Conservation (phyloP, 331 rosid genomes). For the Dryas integrifolia region DNA sequence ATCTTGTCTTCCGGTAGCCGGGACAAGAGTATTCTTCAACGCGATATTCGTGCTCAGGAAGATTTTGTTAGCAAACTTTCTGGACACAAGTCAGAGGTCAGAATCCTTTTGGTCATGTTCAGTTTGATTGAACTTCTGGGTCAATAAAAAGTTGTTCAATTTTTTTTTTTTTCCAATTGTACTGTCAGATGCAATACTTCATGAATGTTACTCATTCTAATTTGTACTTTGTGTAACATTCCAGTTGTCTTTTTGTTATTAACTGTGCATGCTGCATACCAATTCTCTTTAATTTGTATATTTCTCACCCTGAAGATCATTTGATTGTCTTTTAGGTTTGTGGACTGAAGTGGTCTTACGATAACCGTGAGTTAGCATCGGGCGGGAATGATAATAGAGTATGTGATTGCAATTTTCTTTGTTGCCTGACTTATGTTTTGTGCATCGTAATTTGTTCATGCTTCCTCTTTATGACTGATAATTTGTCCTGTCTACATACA, state of each 20-base stretch:
- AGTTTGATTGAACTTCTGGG: slow-evolving; percentile 15
- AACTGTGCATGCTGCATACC: not conserved
- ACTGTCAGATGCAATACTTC: not conserved
- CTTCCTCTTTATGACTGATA: slow-evolving; percentile 26
- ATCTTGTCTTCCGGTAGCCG: slow-evolving; percentile 93
- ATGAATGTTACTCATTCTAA: slow-evolving; percentile 1
- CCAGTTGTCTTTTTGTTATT: not conserved
- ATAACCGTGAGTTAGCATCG: slow-evolving; percentile 96
- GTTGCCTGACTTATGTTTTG: slow-evolving; percentile 14
- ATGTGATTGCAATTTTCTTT: slow-evolving; percentile 27
- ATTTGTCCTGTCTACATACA: slow-evolving; percentile 32
- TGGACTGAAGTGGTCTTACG: slow-evolving; percentile 94
- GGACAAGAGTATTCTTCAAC: slow-evolving; percentile 87
- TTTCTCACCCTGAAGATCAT: slow-evolving; percentile 18
- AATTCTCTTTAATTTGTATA: not conserved
- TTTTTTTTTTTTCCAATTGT: not conserved
- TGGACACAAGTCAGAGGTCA: slow-evolving; percentile 98
- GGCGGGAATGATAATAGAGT: slow-evolving; percentile 98
- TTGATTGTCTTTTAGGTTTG: slow-evolving; percentile 64
- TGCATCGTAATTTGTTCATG: slow-evolving; percentile 15
- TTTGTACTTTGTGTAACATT: not conserved
- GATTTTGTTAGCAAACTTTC: slow-evolving; percentile 88
- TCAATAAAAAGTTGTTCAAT: not conserved
- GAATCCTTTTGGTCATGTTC: slow-evolving; percentile 30
- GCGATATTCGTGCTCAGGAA: slow-evolving; percentile 90